Evolutionary conservation across 208 protist species (phyloP).

Genomic region (Wallacemonas sp.): DNA sequence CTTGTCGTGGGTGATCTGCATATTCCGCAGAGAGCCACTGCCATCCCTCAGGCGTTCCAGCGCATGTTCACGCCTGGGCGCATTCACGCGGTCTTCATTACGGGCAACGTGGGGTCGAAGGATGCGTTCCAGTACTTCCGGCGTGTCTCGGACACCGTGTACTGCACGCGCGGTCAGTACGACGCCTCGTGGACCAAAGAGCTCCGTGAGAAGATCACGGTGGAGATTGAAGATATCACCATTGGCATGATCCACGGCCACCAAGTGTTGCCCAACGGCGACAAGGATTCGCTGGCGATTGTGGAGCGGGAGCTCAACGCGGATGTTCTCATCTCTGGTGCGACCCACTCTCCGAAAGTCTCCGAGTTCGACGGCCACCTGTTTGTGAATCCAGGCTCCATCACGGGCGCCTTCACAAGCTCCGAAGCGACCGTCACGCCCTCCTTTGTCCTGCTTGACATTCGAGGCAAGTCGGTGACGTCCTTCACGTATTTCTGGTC

Average conservation of each 20-base stretch:
- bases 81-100: slow-evolving; percentile 98
- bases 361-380: slow-evolving; percentile 96
- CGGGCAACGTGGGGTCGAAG: slow-evolving; percentile 97
- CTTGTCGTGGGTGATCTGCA: slow-evolving; percentile 99
- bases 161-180: slow-evolving; percentile 97
- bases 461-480: slow-evolving; percentile 85
- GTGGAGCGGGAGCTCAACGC: slow-evolving; percentile 97
- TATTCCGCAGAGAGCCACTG: slow-evolving; percentile 95
- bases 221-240: slow-evolving; percentile 96
- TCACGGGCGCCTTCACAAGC: slow-evolving; percentile 95
- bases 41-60: slow-evolving; percentile 95
- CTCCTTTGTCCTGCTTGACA: slow-evolving; percentile 97
- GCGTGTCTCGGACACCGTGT: slow-evolving; percentile 94
- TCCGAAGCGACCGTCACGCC: slow-evolving; percentile 76
- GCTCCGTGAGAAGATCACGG: slow-evolving; percentile 90
- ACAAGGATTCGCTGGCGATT: slow-evolving; percentile 93
- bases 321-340: slow-evolving; percentile 97
- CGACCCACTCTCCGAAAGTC: slow-evolving; percentile 92
- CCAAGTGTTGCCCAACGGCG: slow-evolving; percentile 95
- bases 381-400: slow-evolving; percentile 99
- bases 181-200: slow-evolving; percentile 69
- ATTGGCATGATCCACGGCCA: slow-evolving; percentile 98
- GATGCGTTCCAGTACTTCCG: slow-evolving; percentile 96
- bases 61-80: slow-evolving; percentile 95
- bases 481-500: slow-evolving; percentile 76